Evolutionary conservation across 768 basidiomycete genomes (phyloP).

Genomic region (Psilocybe cubensis): DNA sequence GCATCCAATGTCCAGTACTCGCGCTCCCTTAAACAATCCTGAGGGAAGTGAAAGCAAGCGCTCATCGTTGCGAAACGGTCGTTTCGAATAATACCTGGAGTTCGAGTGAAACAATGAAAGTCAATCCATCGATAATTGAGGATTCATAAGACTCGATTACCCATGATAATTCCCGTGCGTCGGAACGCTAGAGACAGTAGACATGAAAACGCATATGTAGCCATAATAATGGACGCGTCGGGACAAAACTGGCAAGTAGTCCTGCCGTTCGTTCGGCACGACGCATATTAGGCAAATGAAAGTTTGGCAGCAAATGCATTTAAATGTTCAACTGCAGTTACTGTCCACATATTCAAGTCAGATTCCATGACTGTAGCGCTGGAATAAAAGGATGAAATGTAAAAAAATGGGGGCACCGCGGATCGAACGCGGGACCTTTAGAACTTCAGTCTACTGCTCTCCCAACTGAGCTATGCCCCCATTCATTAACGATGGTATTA

Average conservation of each 20-base stretch:
- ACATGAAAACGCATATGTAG: too few relatives aligned
- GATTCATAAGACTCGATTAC: conserved; percentile 34
- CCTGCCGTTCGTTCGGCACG: too few relatives aligned
- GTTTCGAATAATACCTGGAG: conserved; percentile 83
- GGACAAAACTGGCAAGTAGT: too few relatives aligned
- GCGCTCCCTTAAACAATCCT: conserved; percentile 52
- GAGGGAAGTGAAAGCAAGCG: conserved; percentile 66
- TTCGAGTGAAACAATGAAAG: conserved; percentile 3
- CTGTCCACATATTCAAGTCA: too few relatives aligned
- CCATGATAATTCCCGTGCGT: conserved; percentile 78
- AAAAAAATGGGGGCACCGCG: conserved; percentile 50
- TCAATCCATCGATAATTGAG: neutral
- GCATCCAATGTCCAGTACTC: conserved; percentile 84
- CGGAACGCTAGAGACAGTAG: conserved; percentile 16
- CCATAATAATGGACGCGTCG: too few relatives aligned
- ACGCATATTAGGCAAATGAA: too few relatives aligned
- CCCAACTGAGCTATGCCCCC: conserved; percentile 74
- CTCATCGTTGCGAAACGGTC: conserved; percentile 60
- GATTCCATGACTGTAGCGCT: too few relatives aligned
- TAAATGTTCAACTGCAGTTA: too few relatives aligned
- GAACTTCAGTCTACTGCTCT: conserved; percentile 75
- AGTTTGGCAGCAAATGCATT: too few relatives aligned
- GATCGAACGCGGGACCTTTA: conserved; percentile 79
- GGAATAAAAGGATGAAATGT: neutral
- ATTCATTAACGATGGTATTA: too few relatives aligned